Evolutionary conservation across 306 rosid species (phyloP).

Genomic region (Dalbergia cochinchinensis): DNA sequence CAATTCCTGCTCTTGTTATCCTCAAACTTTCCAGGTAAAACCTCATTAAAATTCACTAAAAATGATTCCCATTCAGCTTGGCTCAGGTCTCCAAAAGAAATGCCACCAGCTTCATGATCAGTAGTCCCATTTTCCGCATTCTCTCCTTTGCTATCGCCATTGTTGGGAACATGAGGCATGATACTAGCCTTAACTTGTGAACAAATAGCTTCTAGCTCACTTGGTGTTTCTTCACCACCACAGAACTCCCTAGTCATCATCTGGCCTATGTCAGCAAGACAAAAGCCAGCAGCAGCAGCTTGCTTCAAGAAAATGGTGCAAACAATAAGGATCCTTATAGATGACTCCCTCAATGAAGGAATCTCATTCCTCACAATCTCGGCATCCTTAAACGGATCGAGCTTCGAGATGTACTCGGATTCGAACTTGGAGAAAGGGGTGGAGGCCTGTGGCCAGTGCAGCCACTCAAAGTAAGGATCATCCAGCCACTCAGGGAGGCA

Average conservation of each 20-base stretch:
- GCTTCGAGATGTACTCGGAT: slow-evolving; percentile 73
- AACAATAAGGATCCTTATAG: slow-evolving; percentile 77
- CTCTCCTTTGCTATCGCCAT: slow-evolving; percentile 26
- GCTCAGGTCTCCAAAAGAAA: slow-evolving; percentile 76
- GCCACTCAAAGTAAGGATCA: slow-evolving; percentile 96
- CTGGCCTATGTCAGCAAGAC: slow-evolving; percentile 80
- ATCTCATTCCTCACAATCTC: slow-evolving; percentile 68
- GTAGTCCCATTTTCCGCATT: slow-evolving; percentile 21
- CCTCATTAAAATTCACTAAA: slow-evolving; percentile 62
- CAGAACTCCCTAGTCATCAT: slow-evolving; percentile 78
- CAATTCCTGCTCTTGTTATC: slow-evolving; percentile 52
- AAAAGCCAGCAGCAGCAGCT: slow-evolving; percentile 71
- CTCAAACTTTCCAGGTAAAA: slow-evolving; percentile 59
- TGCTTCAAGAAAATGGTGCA: slow-evolving; percentile 85
- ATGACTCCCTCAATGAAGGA: slow-evolving; percentile 72
- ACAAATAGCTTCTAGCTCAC: slow-evolving; percentile 72
- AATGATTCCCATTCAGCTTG: slow-evolving; percentile 72
- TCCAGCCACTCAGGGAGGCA: slow-evolving; percentile 96
- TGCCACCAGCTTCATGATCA: slow-evolving; percentile 49
- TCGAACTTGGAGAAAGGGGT: slow-evolving; percentile 79
- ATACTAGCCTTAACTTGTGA: slow-evolving; percentile 59
- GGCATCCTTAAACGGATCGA: slow-evolving; percentile 83
- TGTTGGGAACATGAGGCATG: slow-evolving; percentile 32
- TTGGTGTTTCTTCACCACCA: slow-evolving; percentile 58
- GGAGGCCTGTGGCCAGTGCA: slow-evolving; percentile 96